Base-by-base conservation (phyloP, 106 monocot species). In the Dendrobium chrysotoxum region DNA sequence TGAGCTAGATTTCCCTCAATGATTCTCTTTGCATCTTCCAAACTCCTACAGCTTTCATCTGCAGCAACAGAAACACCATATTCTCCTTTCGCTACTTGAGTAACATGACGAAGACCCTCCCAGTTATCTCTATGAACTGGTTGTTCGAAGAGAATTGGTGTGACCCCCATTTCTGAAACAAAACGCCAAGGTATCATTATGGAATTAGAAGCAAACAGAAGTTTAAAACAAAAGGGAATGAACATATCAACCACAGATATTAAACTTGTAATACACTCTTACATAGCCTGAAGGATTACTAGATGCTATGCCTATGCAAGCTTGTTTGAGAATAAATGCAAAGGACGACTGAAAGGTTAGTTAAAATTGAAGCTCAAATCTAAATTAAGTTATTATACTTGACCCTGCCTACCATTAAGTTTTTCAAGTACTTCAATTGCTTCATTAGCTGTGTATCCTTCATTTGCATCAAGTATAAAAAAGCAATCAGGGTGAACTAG, bases 381-480 rank as follows among this genome's bases (percentile, higher is more conserved):
- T 18, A n/a, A 73, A 73, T 20, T 21, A 11, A 40, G 0, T 41
- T 40, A 74, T 47, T 26, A 12, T 28, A 75, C 12, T 35, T 18
- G 81, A 38, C 25, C 53, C 25, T 50, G 65, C 82, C 18, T 81
- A 94, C 98, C 94, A 87, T 91, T 85, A 77, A 98, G 91, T 78
- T 86, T 89, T 40, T 98, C 89, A 40, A 99, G 92, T 79, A 93
- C 89, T 85, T 91, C 86, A 78, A 95, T 80, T 68, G 98, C 98
- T 82, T 99, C 92, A 28, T 77, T 72, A 42, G 85, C 81, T 4
- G 88, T 87, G 79, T 95, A 99, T 18, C 95, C 92, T 83, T 95
- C 98, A 86, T 99, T 99, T 53, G 95, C 98, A 85, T 99, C 98
- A 42, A 99, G 80, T 75, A 99, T 95, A 81, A 99, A 95, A 13